These are phyloP conservation scores for Alternaria sp. DNA, from an alignment of 2,329 filamentous ascomycete genomes.

Conservation along the genomic window DNA sequence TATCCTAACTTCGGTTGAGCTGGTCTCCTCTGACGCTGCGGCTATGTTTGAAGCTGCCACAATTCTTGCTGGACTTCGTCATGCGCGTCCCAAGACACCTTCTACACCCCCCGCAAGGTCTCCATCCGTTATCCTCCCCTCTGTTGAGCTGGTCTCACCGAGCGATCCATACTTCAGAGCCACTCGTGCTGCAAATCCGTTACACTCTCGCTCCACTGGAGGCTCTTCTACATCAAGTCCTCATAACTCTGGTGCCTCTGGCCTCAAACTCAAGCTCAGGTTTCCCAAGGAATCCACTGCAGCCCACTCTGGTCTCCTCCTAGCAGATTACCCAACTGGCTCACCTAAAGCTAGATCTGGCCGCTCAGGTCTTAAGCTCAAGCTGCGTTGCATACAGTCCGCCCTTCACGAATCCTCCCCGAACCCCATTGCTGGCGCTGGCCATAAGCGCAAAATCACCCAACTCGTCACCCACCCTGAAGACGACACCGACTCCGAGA, in stretches of 20 bases:
- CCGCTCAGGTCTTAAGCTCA: slow-evolving; percentile 21
- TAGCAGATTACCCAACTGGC: background rate
- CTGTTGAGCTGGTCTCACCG: background rate
- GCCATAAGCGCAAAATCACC: slow-evolving; percentile 9
- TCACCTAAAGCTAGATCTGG: background rate
- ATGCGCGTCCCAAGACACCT: background rate
- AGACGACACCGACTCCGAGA: slow-evolving; percentile 25
- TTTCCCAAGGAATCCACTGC: background rate
- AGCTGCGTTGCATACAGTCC: slow-evolving; percentile 22
- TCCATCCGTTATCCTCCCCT: background rate
- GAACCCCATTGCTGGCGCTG: background rate
- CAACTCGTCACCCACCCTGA: background rate
- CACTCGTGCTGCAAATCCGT: background rate
- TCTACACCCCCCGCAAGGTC: background rate
- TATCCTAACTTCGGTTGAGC: background rate
- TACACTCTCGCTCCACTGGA: background rate
- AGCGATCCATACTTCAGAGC: background rate
- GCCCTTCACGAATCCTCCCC: slow-evolving; percentile 6
- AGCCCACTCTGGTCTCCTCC: background rate
- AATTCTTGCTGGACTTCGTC: background rate
- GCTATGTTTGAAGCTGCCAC: slow-evolving; percentile 1
- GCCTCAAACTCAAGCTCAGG: background rate
- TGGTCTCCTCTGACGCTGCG: background rate
- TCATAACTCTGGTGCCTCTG: background rate
- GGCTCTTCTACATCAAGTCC: background rate